Conservation (phyloP, 352 stramenopile species). For the Phytophthora agathidicida region DNA sequence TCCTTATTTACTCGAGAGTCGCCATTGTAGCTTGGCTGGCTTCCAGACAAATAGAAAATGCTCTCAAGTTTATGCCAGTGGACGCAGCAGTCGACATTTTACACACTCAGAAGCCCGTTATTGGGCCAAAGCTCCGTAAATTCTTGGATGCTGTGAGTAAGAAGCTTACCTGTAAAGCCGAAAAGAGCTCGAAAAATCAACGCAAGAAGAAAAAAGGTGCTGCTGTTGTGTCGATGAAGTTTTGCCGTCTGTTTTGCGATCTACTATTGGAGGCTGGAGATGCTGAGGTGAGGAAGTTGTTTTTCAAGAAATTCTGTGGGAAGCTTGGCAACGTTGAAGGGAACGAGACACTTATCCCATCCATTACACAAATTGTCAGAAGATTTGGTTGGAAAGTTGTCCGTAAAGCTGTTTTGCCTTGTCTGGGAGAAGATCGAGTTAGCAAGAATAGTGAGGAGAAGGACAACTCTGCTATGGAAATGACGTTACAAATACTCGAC, state of each 20-base stretch:
- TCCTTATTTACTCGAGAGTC: conserved; percentile 13
- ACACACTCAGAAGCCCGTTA: neutral
- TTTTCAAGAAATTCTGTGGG: conserved; percentile 13
- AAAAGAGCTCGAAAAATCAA: neutral
- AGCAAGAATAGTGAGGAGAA: no score
- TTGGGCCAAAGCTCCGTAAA: neutral
- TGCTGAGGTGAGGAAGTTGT: conserved; percentile 1
- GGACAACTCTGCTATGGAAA: conserved; percentile 3
- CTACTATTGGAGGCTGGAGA: conserved; percentile 11
- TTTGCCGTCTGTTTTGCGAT: conserved; percentile 1
- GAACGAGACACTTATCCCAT: conserved; percentile 1
- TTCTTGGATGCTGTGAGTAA: conserved; percentile 1
- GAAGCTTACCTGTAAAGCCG: neutral
- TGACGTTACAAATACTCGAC: conserved; percentile 7
- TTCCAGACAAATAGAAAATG: neutral
- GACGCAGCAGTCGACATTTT: neutral
- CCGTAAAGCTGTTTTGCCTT: conserved; percentile 1
- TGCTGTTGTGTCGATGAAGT: conserved; percentile 4
- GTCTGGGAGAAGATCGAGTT: neutral
- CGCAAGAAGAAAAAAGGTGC: no score
- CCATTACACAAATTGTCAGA: conserved; percentile 6
- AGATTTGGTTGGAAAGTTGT: conserved; percentile 19
- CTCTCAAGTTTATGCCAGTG: conserved; percentile 7
- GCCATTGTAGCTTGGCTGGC: conserved; percentile 12
- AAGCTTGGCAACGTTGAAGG: neutral